A percentile compares a stretch with the other conserved stretches of the same genome.
Evolutionary conservation across 139 green algal genomes (phyloP).

Genomic region (Chlamydomonas applanata): DNA sequence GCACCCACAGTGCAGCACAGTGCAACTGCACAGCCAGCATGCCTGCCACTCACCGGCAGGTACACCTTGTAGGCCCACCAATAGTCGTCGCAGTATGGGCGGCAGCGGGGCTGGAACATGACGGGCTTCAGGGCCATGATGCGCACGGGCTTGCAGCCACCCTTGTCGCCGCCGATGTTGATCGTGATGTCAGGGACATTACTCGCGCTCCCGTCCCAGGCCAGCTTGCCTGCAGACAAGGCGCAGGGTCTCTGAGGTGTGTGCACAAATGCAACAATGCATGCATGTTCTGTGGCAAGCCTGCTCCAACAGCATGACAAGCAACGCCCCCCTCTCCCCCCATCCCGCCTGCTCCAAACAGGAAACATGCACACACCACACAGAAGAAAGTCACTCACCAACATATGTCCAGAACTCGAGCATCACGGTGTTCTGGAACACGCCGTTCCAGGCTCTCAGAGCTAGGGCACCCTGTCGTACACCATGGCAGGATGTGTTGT

Average conservation of each 20-base stretch:
- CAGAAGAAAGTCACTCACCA: no score
- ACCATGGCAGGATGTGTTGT: no score
- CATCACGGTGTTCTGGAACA: constrained; percentile 5
- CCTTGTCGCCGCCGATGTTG: constrained; percentile 31
- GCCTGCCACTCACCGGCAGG: background rate
- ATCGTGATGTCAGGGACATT: constrained; percentile 36
- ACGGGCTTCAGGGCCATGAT: constrained; percentile 28
- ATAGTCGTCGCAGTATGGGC: background rate
- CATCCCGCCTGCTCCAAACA: no score
- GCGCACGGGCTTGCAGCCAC: constrained; percentile 22
- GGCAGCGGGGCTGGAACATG: background rate
- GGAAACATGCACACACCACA: background rate
- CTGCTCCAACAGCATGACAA: no score
- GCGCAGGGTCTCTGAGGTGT: no score
- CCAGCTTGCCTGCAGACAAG: no score
- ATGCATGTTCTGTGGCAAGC: no score
- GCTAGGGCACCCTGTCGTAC: background rate
- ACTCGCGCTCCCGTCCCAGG: constrained; percentile 3
- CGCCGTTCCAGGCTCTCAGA: constrained; percentile 3
- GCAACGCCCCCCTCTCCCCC: no score
- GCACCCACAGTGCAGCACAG: no score
- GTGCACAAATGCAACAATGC: no score
- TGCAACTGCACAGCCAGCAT: no score
- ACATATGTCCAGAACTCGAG: constrained; percentile 24
- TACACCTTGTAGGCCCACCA: constrained; percentile 23